These are phyloP conservation scores for Lagenaria siceraria DNA, from an alignment of 306 rosid genomes.

Conservation along the genomic window DNA sequence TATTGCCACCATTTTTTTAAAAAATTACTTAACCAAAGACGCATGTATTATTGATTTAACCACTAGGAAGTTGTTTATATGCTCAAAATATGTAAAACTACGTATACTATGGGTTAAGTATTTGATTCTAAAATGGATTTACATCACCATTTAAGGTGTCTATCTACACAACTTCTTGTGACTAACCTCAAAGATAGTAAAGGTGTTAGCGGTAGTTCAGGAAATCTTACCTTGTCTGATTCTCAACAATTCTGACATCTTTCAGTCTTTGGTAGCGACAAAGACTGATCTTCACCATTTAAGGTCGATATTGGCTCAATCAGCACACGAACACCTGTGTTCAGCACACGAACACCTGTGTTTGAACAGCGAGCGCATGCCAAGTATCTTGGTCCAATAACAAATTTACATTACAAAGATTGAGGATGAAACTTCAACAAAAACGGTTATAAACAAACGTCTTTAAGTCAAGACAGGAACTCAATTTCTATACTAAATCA, in stretches of 20 bases:
- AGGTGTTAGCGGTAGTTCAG: neutral
- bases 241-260: constrained; percentile 95
- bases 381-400: constrained; percentile 50
- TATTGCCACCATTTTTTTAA: too few species aligned
- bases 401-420: neutral
- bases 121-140: too few species aligned
- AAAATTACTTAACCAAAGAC: too few species aligned
- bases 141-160: too few species aligned
- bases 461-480: neutral
- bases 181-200: neutral
- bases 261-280: constrained; percentile 61
- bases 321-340: too few species aligned
- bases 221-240: constrained; percentile 70
- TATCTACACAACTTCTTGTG: too few species aligned
- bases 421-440: neutral
- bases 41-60: too few species aligned
- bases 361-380: constrained; percentile 95
- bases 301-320: constrained; percentile 53
- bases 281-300: constrained; percentile 41
- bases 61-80: too few species aligned
- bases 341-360: constrained; percentile 59
- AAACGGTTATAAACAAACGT: neutral
- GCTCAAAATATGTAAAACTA: too few species aligned
- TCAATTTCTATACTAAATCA: neutral
- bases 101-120: too few species aligned